Base-by-base conservation (phyloP, 1,284 basidiomycete species). In the Peniophora sp. region DNA sequence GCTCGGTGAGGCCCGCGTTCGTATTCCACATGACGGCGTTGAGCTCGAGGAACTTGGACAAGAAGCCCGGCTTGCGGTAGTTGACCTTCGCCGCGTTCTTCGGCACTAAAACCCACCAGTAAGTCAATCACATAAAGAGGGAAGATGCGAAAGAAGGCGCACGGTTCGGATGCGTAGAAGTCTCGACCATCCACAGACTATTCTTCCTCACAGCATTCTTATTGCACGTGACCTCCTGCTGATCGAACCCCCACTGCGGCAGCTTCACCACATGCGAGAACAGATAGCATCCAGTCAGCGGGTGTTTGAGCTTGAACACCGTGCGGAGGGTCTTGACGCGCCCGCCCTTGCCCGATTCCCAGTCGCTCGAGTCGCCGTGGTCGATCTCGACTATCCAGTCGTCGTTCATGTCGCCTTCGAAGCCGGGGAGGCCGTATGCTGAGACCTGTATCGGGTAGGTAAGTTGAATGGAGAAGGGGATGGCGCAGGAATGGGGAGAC, bases 11-110 rank as follows among this genome's bases (percentile, higher is more conserved):
- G 0, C 92, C 95, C 20, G 91, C 89, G 61, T 99, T 99, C 20
- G 95, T 98, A n/a, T 79, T 83, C 93, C 94, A 98, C 96, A 99
- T 99, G 53, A 96, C 94, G 57, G 78, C 75, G 63, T 99, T 93
- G 34, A 99, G 73, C 64, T 99, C 96, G 62, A 78, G 74, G 73
- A 99, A 98, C 69, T 97, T 97, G 57, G 76, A 62, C 35, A 97
- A 70, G 74, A 99, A 99, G 3, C 86, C 81, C 3, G 96, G 93
- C 23, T 81, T 72, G 54, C 79, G 76, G 65, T 97, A 97, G 66
- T 97, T 99, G 66, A 96, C 85, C 68, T 83, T 92, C 10, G 79
- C 76, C 3, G 91, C 84, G 58, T 87, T 71, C 2, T 64, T 58
- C 0, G 83, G 76, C 11, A 92, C 92, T 95, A 61, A 5, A 41